phyloP scores from a whole-genome alignment of 176 grass and related monocot genomes.

The Lolium rigidum region DNA sequence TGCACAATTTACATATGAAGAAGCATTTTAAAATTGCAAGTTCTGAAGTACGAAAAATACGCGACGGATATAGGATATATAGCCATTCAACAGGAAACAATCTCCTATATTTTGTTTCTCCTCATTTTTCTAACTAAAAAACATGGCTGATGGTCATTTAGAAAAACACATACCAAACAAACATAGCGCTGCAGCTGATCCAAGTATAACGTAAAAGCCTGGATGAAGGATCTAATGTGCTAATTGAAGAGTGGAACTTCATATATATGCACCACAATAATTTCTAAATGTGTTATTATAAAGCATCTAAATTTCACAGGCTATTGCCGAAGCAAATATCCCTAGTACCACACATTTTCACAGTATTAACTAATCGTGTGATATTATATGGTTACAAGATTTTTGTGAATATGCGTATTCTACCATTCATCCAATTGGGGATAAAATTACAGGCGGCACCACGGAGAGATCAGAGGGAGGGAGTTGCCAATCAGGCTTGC shows the following conservation, averaged over 20 bases:
- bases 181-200: neutral
- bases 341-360: neutral
- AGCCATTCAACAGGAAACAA: constrained; percentile 1
- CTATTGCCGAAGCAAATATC: constrained; percentile 22
- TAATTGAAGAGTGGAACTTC: neutral
- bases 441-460: neutral
- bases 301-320: constrained; percentile 19
- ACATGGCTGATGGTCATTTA: neutral
- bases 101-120: constrained; percentile 13
- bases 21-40: constrained; percentile 16
- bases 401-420: constrained; percentile 8
- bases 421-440: neutral
- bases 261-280: neutral
- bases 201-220: neutral
- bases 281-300: constrained; percentile 3
- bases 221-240: constrained; percentile 22
- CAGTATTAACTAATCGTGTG: constrained; percentile 5
- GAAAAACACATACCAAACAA: constrained; percentile 32
- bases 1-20: neutral
- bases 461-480: neutral
- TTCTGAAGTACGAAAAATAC: constrained; percentile 32
- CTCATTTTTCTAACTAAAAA: constrained; percentile 23
- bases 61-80: constrained; percentile 15
- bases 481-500: neutral
- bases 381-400: constrained; percentile 15